Evolutionary conservation across 495 filamentous ascomycete genomes (phyloP).

Genomic region (Penicillium pulvis): DNA sequence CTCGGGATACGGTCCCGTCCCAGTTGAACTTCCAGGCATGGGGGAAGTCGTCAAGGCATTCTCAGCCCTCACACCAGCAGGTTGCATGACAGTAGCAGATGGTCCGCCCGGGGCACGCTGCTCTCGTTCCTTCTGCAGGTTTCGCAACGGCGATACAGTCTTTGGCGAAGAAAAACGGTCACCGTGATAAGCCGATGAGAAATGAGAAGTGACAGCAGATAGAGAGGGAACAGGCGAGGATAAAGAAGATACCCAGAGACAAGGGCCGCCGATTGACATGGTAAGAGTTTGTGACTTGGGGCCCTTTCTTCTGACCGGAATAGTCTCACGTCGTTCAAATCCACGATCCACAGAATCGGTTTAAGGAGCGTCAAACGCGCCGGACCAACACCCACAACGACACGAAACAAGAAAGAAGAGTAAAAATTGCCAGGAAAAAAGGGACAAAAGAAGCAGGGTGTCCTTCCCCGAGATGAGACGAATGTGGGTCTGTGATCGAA

Average conservation of each 20-base stretch:
- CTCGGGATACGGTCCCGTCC: constrained; percentile 22
- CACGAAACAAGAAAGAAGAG: constrained; percentile 12
- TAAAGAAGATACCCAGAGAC: constrained; percentile 45
- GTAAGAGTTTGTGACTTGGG: constrained; percentile 19
- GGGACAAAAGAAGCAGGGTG: constrained; percentile 22
- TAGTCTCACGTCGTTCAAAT: constrained; percentile 5
- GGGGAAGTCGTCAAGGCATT: constrained; percentile 34
- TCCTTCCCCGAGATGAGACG: constrained; percentile 31
- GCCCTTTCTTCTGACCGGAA: constrained; percentile 7
- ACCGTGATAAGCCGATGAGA: constrained; percentile 37
- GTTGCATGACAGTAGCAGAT: constrained; percentile 35
- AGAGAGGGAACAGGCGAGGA: constrained; percentile 38
- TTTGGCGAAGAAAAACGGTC: constrained; percentile 31
- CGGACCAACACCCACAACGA: constrained; percentile 11
- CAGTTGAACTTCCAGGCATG: constrained; percentile 19
- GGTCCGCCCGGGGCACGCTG: constrained; percentile 14
- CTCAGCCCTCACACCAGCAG: constrained; percentile 36
- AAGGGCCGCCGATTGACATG: constrained; percentile 49
- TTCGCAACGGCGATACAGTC: constrained; percentile 25
- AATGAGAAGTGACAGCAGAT: constrained; percentile 38
- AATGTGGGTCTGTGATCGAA: constrained; percentile 39
- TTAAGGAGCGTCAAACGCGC: constrained; percentile 5
- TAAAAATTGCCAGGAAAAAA: constrained; percentile 9
- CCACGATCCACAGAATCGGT: constrained; percentile 4
- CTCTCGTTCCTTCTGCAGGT: constrained; percentile 28